Evolutionary conservation across 208 protist species (phyloP).

Genomic region (Vickermania spadyakhi): DNA sequence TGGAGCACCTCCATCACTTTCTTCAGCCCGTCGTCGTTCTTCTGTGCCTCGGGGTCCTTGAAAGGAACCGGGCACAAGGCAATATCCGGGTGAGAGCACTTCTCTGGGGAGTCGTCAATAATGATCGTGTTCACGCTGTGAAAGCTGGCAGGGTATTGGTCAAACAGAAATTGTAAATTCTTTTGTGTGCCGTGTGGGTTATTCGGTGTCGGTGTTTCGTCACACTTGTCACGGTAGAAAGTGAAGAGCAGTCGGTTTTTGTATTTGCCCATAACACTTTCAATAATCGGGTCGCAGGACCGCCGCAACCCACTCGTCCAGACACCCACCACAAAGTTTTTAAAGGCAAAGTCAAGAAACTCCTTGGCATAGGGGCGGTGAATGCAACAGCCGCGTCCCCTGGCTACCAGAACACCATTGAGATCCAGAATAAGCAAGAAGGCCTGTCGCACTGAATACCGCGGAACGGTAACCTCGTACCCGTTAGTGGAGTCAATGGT

Average conservation of each 20-base stretch:
- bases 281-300: slow-evolving; percentile 77
- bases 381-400: slow-evolving; percentile 53
- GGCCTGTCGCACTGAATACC: slow-evolving; percentile 47
- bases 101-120: slow-evolving; percentile 83
- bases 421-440: slow-evolving; percentile 85
- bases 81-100: slow-evolving; percentile 87
- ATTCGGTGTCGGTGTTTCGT: slow-evolving; percentile 28
- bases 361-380: slow-evolving; percentile 61
- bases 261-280: slow-evolving; percentile 70
- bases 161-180: slow-evolving; percentile 77
- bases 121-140: slow-evolving; percentile 88
- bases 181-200: slow-evolving; percentile 83
- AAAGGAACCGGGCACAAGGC: slow-evolving; percentile 82
- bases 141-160: slow-evolving; percentile 74
- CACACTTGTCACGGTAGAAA: slow-evolving; percentile 65
- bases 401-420: slow-evolving; percentile 83
- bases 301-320: slow-evolving; percentile 86
- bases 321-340: slow-evolving; percentile 84
- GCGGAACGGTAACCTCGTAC: slow-evolving; percentile 62
- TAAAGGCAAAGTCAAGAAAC: slow-evolving; percentile 80
- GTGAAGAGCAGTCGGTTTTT: slow-evolving; percentile 78
- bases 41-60: slow-evolving; percentile 46
- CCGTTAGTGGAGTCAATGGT: slow-evolving; percentile 70
- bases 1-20: slow-evolving; percentile 60
- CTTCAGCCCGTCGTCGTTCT: slow-evolving; percentile 50